Base-by-base conservation (phyloP, 768 basidiomycete genomes). In the Termitomyces sp. region DNA sequence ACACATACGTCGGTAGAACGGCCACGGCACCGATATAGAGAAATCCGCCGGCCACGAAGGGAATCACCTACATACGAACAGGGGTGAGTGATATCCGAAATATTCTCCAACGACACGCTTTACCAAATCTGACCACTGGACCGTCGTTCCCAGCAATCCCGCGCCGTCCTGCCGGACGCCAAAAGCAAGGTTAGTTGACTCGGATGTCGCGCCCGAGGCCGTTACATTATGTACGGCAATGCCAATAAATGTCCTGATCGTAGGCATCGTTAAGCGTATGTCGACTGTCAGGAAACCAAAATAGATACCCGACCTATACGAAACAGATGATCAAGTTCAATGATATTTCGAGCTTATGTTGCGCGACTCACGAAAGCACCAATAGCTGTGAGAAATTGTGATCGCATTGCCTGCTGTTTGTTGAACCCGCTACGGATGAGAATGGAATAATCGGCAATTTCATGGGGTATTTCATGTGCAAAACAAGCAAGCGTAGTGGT, bases 361-460 rank as follows among this genome's bases (percentile, higher is more conserved):
- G 44, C 70, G 41, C 62, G 70, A 81, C 89, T 75, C 70, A 95
- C 91, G 74, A 96, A 95, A 50, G 94, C 94, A 49, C 94, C 93
- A 56, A 95, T 79, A 30, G 94, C 94, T 36, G 94, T 96, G 58
- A 95, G 69, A 73, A 95, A 95, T 69, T 96, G 94, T 35, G 89
- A 91, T 67, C 89, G 88, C 93, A 96, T 95, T 2, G 94, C 94
- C 70, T 95, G 92, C 64, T 75, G 79, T 73, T 96, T 96, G 30
- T 88, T 91, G 70, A 95, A 95, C 4, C 94, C 93, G 65, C 90
- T 92, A 44, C 90, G 86, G 50, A 95, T 84, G 38, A 95, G 77
- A 64, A 95, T 95, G n/a, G 91, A 93, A 68, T 95, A 95, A 70
- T 95, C 94, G n/a, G 93, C 94, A 62, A 96, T 95, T 79, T 96